Evolutionary conservation across 257 asterid species (phyloP).

Genomic region (Lycium ferocissimum): DNA sequence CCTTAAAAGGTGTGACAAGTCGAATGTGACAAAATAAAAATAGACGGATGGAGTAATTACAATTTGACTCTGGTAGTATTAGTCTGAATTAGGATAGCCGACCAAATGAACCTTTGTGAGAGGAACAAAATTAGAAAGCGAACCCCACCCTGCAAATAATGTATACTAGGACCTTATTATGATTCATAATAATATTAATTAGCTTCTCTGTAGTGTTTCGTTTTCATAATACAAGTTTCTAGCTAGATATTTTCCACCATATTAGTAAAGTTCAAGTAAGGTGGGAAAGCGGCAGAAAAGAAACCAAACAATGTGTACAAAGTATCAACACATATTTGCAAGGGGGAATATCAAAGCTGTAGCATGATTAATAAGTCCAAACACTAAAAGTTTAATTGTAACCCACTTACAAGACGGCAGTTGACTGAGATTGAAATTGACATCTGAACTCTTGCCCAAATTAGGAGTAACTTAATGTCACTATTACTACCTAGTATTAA

Average conservation of each 20-base stretch:
- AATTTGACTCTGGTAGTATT: background rate
- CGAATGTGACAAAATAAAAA: no score
- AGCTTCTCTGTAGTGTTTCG: background rate
- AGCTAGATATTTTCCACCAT: background rate
- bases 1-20: no score
- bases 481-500: background rate
- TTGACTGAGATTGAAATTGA: conserved; percentile 19
- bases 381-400: background rate
- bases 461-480: background rate
- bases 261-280: background rate
- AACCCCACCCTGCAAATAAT: background rate
- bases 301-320: background rate
- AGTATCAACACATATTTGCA: background rate
- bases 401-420: conserved; percentile 5
- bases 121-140: background rate
- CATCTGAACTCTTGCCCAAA: background rate
- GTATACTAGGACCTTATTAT: background rate
- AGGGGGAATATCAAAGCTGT: background rate
- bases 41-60: background rate
- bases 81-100: conserved; percentile 12
- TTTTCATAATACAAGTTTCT: background rate
- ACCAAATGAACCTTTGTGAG: background rate
- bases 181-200: background rate
- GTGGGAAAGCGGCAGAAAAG: conserved; percentile 4
- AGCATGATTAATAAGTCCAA: conserved; percentile 25